Evolutionary conservation across 2,329 filamentous ascomycete species (phyloP).

Genomic region (Blastomyces percursus): DNA sequence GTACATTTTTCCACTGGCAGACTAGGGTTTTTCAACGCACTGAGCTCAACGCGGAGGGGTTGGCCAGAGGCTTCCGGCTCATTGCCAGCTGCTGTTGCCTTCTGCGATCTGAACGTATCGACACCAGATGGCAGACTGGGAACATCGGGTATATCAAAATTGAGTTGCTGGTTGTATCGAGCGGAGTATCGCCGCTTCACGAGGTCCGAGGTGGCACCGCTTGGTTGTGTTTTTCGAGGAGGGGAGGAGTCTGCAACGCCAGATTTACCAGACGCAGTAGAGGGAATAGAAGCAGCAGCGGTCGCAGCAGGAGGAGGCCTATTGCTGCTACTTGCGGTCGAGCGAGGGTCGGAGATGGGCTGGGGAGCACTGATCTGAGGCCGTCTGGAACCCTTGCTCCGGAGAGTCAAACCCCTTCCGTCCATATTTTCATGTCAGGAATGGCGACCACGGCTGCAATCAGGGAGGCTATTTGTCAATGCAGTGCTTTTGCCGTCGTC

Average conservation of each 20-base stretch:
- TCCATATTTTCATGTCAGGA: slow-evolving; percentile 34
- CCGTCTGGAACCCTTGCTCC: slow-evolving; percentile 45
- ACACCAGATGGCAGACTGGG: slow-evolving; percentile 53
- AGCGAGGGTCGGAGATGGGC: slow-evolving; percentile 38
- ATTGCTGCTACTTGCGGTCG: slow-evolving; percentile 6
- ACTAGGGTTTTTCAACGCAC: slow-evolving; percentile 67
- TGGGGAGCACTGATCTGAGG: slow-evolving; percentile 51
- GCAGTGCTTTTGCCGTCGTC: background rate
- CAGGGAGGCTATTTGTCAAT: background rate
- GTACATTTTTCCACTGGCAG: slow-evolving; percentile 68
- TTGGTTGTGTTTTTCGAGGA: slow-evolving; percentile 29
- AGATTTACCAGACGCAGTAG: slow-evolving; percentile 12
- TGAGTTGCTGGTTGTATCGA: slow-evolving; percentile 67
- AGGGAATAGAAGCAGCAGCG: slow-evolving; percentile 24
- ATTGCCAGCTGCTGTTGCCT: slow-evolving; percentile 32
- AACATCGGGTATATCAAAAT: slow-evolving; percentile 56
- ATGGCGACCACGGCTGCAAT: background rate
- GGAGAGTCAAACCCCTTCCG: slow-evolving; percentile 49
- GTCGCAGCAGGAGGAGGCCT: slow-evolving; percentile 21
- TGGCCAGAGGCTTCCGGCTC: slow-evolving; percentile 44
- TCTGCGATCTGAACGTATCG: slow-evolving; percentile 45
- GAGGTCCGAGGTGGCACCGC: slow-evolving; percentile 58
- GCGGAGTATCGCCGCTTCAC: slow-evolving; percentile 94
- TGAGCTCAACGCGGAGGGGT: slow-evolving; percentile 60
- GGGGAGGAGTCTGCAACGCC: slow-evolving; percentile 23